Evolutionary conservation across 75 land plant species (phyloP).

Genomic region (Pinus taeda): DNA sequence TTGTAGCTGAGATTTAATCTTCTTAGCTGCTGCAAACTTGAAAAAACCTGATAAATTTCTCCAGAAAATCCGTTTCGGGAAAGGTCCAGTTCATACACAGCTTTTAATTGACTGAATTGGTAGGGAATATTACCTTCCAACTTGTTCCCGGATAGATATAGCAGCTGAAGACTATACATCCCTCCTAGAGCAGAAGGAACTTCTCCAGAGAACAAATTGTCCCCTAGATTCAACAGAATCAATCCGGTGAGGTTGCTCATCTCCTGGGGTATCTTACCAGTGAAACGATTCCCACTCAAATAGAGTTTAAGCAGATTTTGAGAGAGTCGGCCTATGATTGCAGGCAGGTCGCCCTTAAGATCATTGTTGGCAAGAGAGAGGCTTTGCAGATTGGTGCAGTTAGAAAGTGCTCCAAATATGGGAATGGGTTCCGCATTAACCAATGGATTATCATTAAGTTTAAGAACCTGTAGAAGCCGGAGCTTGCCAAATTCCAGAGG

Average conservation of each 20-base stretch:
- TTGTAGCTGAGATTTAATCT: not conserved
- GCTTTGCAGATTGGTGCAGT: not conserved
- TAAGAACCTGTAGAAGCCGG: not conserved
- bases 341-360: slow-evolving; percentile 7
- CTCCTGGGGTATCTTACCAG: not conserved
- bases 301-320: not conserved
- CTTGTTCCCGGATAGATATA: not conserved
- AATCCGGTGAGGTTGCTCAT: not conserved
- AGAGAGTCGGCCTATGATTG: not conserved
- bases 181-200: slow-evolving; percentile 23
- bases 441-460: slow-evolving; percentile 8
- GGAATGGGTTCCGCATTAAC: no score
- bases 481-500: slow-evolving; percentile 23
- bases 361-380: not conserved
- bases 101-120: not conserved
- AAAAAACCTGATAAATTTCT: not conserved
- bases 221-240: not conserved
- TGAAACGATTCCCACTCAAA: not conserved
- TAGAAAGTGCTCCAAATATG: not conserved
- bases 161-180: slow-evolving; percentile 6
- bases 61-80: slow-evolving; percentile 7
- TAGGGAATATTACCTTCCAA: slow-evolving; percentile 10
- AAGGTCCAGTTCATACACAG: not conserved
- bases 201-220: not conserved
- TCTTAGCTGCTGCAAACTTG: no score